Conservation (phyloP, 2,329 filamentous ascomycete genomes). For the Acephala macrosclerotiorum region DNA sequence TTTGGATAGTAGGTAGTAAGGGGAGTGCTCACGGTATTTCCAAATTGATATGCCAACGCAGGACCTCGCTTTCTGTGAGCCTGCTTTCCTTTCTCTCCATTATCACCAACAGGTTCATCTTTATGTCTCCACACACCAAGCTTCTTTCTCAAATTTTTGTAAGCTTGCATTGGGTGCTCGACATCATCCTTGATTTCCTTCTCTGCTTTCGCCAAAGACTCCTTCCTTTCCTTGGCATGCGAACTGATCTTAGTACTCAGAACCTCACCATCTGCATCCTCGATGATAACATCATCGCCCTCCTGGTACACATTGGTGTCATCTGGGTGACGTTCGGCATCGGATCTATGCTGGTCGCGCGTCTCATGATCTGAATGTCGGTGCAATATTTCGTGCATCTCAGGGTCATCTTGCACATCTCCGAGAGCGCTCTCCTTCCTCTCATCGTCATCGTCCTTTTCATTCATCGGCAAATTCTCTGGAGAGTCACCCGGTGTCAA, state of each 20-base stretch:
- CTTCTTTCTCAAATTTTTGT: slow-evolving; percentile 42
- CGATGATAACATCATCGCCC: slow-evolving; percentile 79
- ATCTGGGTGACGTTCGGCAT: slow-evolving; percentile 42
- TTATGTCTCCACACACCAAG: slow-evolving; percentile 43
- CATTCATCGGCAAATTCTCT: slow-evolving; percentile 24
- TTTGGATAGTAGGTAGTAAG: background rate
- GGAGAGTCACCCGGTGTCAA: slow-evolving; percentile 42
- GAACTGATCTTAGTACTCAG: slow-evolving; percentile 66
- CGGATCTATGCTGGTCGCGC: slow-evolving; percentile 40
- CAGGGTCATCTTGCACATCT: slow-evolving; percentile 45
- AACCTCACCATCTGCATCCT: slow-evolving; percentile 89
- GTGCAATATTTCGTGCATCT: slow-evolving; percentile 45
- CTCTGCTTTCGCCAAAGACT: slow-evolving; percentile 50
- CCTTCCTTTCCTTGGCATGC: slow-evolving; percentile 48
- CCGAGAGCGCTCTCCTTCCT: slow-evolving; percentile 41
- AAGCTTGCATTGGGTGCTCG: slow-evolving; percentile 41
- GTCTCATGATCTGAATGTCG: slow-evolving; percentile 45
- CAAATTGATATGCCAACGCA: slow-evolving; percentile 85
- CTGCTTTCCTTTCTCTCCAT: slow-evolving; percentile 46
- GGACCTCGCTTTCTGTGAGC: slow-evolving; percentile 67
- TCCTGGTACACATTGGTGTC: slow-evolving; percentile 79
- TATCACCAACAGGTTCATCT: slow-evolving; percentile 50
- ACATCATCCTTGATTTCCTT: slow-evolving; percentile 47
- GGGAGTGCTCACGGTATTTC: slow-evolving; percentile 68
- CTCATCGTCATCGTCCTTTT: slow-evolving; percentile 42